These are phyloP conservation scores for Phytophthora colocasiae DNA, from an alignment of 352 stramenopile species.

Conservation along the genomic window DNA sequence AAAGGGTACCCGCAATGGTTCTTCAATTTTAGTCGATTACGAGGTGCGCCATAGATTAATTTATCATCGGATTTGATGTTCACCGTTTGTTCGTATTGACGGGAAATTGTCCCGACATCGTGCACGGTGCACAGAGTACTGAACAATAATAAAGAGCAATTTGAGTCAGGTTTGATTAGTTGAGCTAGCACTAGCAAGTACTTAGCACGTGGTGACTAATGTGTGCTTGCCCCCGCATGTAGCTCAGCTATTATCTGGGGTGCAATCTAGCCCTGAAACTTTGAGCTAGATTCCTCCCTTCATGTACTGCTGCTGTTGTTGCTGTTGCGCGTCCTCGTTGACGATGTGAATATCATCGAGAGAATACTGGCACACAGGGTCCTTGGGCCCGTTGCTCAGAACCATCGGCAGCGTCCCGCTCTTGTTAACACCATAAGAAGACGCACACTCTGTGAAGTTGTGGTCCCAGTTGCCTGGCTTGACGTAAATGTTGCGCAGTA, in stretches of 20 bases:
- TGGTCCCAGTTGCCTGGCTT: slow-evolving; percentile 19
- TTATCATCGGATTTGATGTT: background rate
- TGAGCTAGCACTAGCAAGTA: too few species aligned
- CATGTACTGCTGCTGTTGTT: background rate
- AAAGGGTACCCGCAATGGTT: too few species aligned
- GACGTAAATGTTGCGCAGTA: slow-evolving; percentile 47
- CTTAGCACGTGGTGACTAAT: too few species aligned
- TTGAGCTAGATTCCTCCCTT: too few species aligned
- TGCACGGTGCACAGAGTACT: too few species aligned
- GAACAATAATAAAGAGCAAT: background rate
- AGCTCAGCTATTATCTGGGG: too few species aligned
- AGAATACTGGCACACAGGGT: slow-evolving; percentile 31
- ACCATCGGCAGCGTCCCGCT: slow-evolving; percentile 3
- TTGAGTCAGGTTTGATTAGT: background rate
- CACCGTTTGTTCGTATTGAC: too few species aligned
- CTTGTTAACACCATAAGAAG: slow-evolving; percentile 30
- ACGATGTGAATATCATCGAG: slow-evolving; percentile 30
- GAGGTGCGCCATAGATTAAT: background rate
- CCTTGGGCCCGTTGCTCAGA: slow-evolving; percentile 38
- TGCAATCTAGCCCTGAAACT: too few species aligned
- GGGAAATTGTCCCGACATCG: too few species aligned
- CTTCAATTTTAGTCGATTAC: too few species aligned
- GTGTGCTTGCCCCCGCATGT: too few species aligned
- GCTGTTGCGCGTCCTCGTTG: background rate
- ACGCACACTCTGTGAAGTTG: slow-evolving; percentile 36